Evolutionary conservation across 225 moss, liverwort and hornwort genomes (phyloP).

Genomic region (Asterella californica): DNA sequence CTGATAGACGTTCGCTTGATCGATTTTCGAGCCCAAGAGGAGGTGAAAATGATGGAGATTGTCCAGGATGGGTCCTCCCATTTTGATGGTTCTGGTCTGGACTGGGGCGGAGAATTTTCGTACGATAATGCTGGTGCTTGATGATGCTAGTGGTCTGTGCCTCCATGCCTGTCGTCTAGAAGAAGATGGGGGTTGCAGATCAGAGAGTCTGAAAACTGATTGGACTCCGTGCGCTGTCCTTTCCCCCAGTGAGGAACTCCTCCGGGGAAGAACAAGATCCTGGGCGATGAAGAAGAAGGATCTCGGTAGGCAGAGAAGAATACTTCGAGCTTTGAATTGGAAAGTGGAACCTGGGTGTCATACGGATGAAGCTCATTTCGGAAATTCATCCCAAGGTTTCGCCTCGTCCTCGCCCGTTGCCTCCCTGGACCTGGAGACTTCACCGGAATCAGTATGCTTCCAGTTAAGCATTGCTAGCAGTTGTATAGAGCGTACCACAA

Average conservation of each 20-base stretch:
- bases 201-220: background rate
- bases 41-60: background rate
- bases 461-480: background rate
- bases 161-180: constrained; percentile 5
- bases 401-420: background rate
- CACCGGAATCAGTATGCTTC: background rate
- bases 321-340: background rate
- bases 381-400: background rate
- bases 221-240: constrained; percentile 1
- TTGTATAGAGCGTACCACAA: background rate
- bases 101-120: constrained; percentile 1
- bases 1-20: background rate
- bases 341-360: background rate
- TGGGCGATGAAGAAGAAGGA: constrained; percentile 6
- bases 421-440: background rate
- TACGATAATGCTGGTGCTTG: constrained; percentile 5
- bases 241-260: background rate
- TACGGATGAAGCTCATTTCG: background rate
- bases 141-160: background rate
- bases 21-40: background rate
- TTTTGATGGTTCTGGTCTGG: background rate
- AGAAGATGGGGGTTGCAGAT: background rate
- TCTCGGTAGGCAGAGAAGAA: background rate
- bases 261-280: background rate
- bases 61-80: background rate